Base-by-base conservation (phyloP, 1,139 yeast species). In the Hemisphaericaspora lyxosophila region DNA sequence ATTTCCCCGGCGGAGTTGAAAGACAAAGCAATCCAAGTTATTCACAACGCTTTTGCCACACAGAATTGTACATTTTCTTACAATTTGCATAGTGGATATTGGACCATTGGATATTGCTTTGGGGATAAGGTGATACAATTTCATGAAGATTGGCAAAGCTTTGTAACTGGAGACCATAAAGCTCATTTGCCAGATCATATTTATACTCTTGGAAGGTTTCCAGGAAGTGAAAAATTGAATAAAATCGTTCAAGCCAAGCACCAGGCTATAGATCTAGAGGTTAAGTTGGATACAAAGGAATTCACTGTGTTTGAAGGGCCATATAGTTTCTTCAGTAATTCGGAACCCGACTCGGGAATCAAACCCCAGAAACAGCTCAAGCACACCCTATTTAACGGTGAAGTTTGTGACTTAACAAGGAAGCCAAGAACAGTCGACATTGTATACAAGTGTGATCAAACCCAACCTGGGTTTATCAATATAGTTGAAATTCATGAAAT, bases 321-420 rank as follows among this genome's bases (percentile, higher is more conserved):
- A 12, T 49, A 45, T 16, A 51, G 49, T 35, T 38, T 31, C 9
- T 45, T 44, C 26, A 40, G 38, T 22, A 40, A 38, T 33, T 16
- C 27, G 18, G 43, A 44, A 22, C 35, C 25, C 15, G 45, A 33
- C 20, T 24, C 38, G 33, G 32, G 37, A 22, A 32, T 41, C 29
- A 31, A 44, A 24, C 32, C 39, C 30, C 50, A 47, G 38, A 67
- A 69, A 41, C 71, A 70, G 44, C 54, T 83, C 17, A 67, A 74
- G 36, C 88, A 85, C 44, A 60, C 64, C 2, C 59, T 85, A 11
- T 65, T 60, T 1, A 63, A 70, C 41, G 97, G 97, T 1, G 77
- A 80, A 4, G 49, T 71, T 1, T 90, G 97, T 62, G 95, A 86
- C 52, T 53, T 85, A 34, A 86, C 94, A 0, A 74, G 75, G 0